These are phyloP conservation scores for Kuraishia ogatae DNA, from an alignment of 805 yeast species.

Conservation along the genomic window DNA sequence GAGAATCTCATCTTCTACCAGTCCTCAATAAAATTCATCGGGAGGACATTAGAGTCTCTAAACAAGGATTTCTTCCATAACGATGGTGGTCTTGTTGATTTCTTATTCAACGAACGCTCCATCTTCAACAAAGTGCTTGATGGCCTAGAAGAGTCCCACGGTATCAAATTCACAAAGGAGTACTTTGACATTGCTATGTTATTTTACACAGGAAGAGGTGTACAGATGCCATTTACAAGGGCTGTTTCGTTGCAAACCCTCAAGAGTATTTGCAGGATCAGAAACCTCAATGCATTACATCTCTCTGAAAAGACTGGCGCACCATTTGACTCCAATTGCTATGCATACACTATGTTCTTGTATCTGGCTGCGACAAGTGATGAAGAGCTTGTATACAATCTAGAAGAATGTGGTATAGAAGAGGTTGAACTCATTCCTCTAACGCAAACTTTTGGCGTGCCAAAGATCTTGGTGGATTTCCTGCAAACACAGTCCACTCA, in stretches of 20 bases:
- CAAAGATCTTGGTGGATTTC: slow-evolving; percentile 24
- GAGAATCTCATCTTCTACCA: slow-evolving; percentile 20
- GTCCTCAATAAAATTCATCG: slow-evolving; percentile 24
- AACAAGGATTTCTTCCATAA: slow-evolving; percentile 12
- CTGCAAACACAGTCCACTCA: slow-evolving; percentile 3
- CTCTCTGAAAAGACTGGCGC: slow-evolving; percentile 4
- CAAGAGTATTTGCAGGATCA: slow-evolving; percentile 30
- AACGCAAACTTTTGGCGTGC: slow-evolving; percentile 26
- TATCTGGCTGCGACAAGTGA: slow-evolving; percentile 27
- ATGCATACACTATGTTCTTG: slow-evolving; percentile 20
- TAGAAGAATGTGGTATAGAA: slow-evolving; percentile 25
- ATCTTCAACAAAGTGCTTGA: slow-evolving; percentile 32
- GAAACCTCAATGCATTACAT: slow-evolving; percentile 26
- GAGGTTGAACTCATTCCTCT: slow-evolving; percentile 22
- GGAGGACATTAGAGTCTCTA: slow-evolving; percentile 25
- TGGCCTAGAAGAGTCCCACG: slow-evolving; percentile 33
- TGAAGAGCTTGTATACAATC: slow-evolving; percentile 21
- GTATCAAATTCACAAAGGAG: slow-evolving; percentile 27
- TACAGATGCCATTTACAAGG: slow-evolving; percentile 48
- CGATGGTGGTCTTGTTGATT: slow-evolving; percentile 16
- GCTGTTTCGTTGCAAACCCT: slow-evolving; percentile 38
- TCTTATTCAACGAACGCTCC: slow-evolving; percentile 21
- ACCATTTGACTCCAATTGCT: slow-evolving; percentile 14
- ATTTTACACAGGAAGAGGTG: slow-evolving; percentile 43
- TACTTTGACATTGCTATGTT: slow-evolving; percentile 47